Base-by-base conservation (phyloP, 306 rosid genomes). In the Geum urbanum region DNA sequence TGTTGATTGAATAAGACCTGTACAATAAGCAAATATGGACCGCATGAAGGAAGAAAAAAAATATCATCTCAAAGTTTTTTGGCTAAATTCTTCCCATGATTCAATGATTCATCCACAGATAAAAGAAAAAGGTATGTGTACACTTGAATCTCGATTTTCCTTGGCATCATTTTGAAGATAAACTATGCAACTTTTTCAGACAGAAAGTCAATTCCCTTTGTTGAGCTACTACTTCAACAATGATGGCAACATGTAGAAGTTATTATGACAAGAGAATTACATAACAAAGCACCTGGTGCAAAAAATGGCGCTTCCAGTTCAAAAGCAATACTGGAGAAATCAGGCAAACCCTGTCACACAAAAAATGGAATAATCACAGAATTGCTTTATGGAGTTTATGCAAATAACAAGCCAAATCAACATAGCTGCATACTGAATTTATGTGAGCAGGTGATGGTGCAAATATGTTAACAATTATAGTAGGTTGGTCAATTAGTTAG, bases 131-230 rank as follows among this genome's bases (percentile, higher is more conserved):
- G 47, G 22, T 5, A 7, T 15, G 58, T 58, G 20, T 18, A 32
- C 19, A 35, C 12, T 46, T 72, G 20, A 72, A 72, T 61, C 47
- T 51, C 13, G 32, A 22, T 64, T 51, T 60, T 43, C 69, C 32
- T 61, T 69, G 13, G 39, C 59, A 72, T 53, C 70, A 51, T 48
- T 50, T 58, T 46, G 65, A 65, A 46, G 16, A 63, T 55, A 66
- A 58, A 58, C 69, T 66, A 71, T 67, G 79, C 8, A 61, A 46
- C 68, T 52, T 70, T 63, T 70, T 74, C 43, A 10, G 72, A 67
- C 67, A 79, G 69, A 86, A 77, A 79, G 83, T 62, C 81, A 68
- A 54, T 77, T 79, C 57, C 69, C 80, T 84, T 79, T 62, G 77
- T 69, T 67, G 46, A 72, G 49, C 49, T 59, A 68, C 61, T 63